Conservation (phyloP, 139 green algal genomes). For the Gonium pectorale region DNA sequence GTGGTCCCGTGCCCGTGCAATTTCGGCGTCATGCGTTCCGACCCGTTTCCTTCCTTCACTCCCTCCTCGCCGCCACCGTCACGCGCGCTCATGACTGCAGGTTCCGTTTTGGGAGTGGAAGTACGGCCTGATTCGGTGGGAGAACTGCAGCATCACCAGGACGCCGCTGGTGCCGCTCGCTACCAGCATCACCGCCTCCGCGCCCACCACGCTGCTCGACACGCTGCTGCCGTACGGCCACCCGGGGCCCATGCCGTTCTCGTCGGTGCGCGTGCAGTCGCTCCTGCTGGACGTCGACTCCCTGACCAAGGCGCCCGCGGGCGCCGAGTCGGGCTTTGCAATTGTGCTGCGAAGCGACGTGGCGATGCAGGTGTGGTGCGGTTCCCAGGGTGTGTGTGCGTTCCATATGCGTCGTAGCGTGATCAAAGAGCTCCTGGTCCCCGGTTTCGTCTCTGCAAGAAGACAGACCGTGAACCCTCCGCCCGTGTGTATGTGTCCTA, state of each 20-base stretch:
- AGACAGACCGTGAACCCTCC: background rate
- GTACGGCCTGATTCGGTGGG: slow-evolving; percentile 8
- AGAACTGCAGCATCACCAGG: background rate
- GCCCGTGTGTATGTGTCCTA: too few species aligned
- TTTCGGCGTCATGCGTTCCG: too few species aligned
- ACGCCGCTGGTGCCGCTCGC: background rate
- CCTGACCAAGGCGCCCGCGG: background rate
- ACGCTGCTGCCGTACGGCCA: background rate
- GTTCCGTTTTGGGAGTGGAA: slow-evolving; percentile 21
- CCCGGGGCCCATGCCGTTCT: background rate
- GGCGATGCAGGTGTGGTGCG: background rate
- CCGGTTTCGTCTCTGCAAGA: background rate
- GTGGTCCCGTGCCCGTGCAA: too few species aligned
- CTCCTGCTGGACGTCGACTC: background rate
- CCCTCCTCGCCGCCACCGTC: background rate
- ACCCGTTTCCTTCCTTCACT: too few species aligned
- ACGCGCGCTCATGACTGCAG: background rate
- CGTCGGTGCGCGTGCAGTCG: background rate
- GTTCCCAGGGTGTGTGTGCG: too few species aligned
- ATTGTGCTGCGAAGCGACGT: background rate
- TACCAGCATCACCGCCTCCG: too few species aligned
- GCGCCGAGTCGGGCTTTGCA: too few species aligned
- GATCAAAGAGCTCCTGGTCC: too few species aligned
- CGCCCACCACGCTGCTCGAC: background rate
- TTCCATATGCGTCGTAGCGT: too few species aligned